Evolutionary conservation across 1,284 basidiomycete genomes (phyloP), one percentile per base, ranked within the genome.

Genomic region (Tylopilus sp.): DNA sequence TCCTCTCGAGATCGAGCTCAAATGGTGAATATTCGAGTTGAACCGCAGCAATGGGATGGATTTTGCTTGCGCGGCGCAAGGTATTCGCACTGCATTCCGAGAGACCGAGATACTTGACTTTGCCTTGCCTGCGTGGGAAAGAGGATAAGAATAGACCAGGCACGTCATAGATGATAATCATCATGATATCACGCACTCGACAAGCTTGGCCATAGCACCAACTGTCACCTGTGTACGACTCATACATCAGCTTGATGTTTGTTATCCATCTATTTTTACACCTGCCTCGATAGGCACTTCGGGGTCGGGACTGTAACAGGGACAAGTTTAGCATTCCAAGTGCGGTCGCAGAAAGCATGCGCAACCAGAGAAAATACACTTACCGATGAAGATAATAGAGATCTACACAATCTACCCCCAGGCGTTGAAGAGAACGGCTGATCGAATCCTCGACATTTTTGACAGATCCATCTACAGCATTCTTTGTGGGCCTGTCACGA

Each of bases 21-120:
- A 82, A 86, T 0, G 85, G 81, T 6, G 81, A 83, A 63, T 80
- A 81, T 58, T 87, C 85, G 41, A 84, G 72, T 69, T 87, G 84
- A 22, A 87, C 72, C 0, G 81, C 81, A 10, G 81, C 73, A 38
- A 87, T 80, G 16, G 79, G 79, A 49, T 80, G 79, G 19, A 82
- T 65, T 8, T 74, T 72, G 33, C 77, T 77, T 3, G 86, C 87
- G 29, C 84, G 81, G 18, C 84, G 80, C 29, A 88, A 72, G 0
- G 85, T 85, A 3, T 72, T 72, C 8, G 80, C 80, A 3, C 78
- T 81, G 63, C 80, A 82, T 70, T 87, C 86, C 44, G 82, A 85
- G 26, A 86, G 73, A 4, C 84, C 84, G 7, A 86, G 74, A 68
- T 83, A 80, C 60, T 77, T 80, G 59, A 81, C 77, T 66, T 83